These are phyloP conservation scores for Dendrothele bispora DNA, from an alignment of 768 basidiomycete species.

Conservation along the genomic window DNA sequence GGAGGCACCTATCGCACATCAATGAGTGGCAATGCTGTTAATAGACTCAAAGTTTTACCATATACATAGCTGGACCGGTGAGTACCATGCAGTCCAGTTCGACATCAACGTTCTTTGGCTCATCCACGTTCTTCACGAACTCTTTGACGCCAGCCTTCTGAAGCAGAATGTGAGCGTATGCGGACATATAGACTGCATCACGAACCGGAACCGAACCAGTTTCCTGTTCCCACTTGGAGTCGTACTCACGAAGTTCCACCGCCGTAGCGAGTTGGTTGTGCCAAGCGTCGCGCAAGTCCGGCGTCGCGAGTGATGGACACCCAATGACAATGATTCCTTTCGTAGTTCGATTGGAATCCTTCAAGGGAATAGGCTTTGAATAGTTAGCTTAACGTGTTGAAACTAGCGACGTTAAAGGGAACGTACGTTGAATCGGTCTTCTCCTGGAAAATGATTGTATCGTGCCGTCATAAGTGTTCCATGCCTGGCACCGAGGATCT, in stretches of 20 bases:
- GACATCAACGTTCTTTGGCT: too few relatives aligned
- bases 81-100: too few relatives aligned
- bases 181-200: neutral
- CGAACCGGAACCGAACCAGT: neutral
- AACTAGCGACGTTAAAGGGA: too few relatives aligned
- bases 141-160: neutral
- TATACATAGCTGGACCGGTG: too few relatives aligned
- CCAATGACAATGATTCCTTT: neutral
- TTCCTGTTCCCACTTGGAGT: neutral
- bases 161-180: neutral
- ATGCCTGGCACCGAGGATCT: neutral
- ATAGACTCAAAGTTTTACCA: too few relatives aligned
- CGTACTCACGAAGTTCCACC: neutral
- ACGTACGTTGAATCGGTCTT: neutral
- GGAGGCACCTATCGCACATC: too few relatives aligned
- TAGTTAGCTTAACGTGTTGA: neutral
- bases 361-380: neutral
- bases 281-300: neutral
- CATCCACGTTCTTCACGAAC: too few relatives aligned
- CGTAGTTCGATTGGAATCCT: neutral
- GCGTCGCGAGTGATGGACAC: neutral
- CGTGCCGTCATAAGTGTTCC: neutral
- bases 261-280: neutral
- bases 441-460: neutral
- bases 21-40: too few relatives aligned